Percentiles rank a stretch among this genome's conserved stretches.
Conservation (phyloP, 2,329 filamentous ascomycete species). For the Knoxdaviesia capensis region DNA sequence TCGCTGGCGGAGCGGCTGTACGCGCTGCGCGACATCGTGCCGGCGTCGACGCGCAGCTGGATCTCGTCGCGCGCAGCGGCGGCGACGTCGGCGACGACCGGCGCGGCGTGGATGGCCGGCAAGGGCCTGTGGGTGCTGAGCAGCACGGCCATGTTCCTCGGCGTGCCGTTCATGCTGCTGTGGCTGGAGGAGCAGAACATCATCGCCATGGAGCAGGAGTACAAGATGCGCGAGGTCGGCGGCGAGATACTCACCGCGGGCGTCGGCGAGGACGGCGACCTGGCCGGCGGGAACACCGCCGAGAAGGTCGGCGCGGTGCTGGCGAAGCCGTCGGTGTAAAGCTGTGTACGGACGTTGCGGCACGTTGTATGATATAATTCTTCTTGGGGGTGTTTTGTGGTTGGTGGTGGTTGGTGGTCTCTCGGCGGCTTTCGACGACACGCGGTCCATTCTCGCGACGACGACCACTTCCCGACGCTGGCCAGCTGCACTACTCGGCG, state of each 20-base stretch:
- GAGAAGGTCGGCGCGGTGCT: slow-evolving; percentile 28
- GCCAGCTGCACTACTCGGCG: too few species aligned
- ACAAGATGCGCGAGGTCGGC: slow-evolving; percentile 83
- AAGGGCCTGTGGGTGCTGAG: slow-evolving; percentile 82
- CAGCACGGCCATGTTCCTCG: slow-evolving; percentile 73
- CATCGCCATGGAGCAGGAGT: slow-evolving; percentile 93
- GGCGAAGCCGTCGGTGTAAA: slow-evolving; percentile 31
- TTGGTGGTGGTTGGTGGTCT: neutral
- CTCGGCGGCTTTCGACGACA: neutral
- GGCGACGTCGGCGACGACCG: slow-evolving; percentile 26
- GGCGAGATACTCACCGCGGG: slow-evolving; percentile 45
- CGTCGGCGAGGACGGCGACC: neutral
- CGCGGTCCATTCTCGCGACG: too few species aligned
- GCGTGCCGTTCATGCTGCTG: slow-evolving; percentile 82
- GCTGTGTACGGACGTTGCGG: neutral
- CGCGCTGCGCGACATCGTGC: slow-evolving; percentile 58
- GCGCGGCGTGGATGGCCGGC: slow-evolving; percentile 49
- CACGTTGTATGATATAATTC: too few species aligned
- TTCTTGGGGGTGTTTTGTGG: neutral
- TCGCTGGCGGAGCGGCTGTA: slow-evolving; percentile 47
- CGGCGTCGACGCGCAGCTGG: slow-evolving; percentile 49
- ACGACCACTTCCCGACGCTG: too few species aligned
- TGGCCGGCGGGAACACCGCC: slow-evolving; percentile 20
- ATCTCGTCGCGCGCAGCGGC: slow-evolving; percentile 41
- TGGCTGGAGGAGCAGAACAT: slow-evolving; percentile 94